Evolutionary conservation across 768 basidiomycete species (phyloP).

Genomic region (Crassisporium funariophilum): DNA sequence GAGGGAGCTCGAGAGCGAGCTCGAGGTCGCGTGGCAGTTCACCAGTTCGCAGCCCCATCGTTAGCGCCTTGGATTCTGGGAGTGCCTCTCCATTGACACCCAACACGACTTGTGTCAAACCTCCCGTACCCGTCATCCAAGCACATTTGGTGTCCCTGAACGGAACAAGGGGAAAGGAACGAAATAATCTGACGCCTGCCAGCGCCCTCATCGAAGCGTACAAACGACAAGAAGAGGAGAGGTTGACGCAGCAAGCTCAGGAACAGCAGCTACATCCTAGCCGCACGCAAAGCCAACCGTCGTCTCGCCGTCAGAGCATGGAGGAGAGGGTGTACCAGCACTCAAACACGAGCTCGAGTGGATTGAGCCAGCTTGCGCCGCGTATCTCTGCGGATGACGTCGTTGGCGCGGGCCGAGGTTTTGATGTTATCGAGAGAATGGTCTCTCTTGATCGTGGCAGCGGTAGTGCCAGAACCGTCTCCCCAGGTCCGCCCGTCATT

Average conservation of each 20-base stretch:
- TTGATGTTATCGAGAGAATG: constrained; percentile 5
- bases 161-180: background rate
- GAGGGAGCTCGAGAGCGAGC: constrained; percentile 6
- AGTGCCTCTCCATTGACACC: background rate
- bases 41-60: constrained; percentile 2
- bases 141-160: background rate
- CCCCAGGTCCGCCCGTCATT: no score
- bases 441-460: background rate
- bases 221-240: constrained; percentile 20
- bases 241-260: constrained; percentile 26
- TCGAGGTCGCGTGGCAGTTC: constrained; percentile 5
- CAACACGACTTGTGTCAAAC: background rate
- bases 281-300: no score
- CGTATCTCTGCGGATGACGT: constrained; percentile 4
- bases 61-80: background rate
- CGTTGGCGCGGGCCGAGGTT: background rate
- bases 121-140: no score
- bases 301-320: no score
- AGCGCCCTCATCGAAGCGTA: constrained; percentile 20
- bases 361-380: constrained; percentile 2
- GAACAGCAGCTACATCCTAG: no score
- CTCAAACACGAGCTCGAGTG: background rate
- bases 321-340: constrained; percentile 9
- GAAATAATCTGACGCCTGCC: constrained; percentile 15
- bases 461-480: no score